Evolutionary conservation across 345 rosid species (phyloP), one percentile per base, ranked within the genome.

Genomic region (Gynandropsis gynandra): DNA sequence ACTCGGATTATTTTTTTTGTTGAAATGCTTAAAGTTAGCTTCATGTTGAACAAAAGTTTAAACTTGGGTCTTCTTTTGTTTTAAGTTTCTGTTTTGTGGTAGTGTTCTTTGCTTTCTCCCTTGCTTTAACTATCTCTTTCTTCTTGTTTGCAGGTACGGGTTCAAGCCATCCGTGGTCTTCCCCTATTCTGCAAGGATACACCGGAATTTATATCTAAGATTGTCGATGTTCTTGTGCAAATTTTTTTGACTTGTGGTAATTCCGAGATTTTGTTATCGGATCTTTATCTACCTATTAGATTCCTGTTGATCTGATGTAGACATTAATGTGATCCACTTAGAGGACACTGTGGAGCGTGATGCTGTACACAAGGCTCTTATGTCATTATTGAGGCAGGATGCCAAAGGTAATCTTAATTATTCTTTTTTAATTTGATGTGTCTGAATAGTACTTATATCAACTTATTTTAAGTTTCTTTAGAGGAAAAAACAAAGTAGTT

Each of bases 301-400:
- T 33, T 43, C 34, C 19, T n/a, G 29, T 31, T 34, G 16, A 5
- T 43, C 11, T 54, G 57, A 36, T 37, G 51, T 24, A n/a, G 43
- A 12, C 29, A 2, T 54, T 66, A 32, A 49, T 64, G 15, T 17
- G 48, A 58, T 46, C 33, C 4, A 18, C 42, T 32, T 47, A 85
- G 97, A 88, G 69, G 97, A 82, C 54, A 38, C 69, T 35, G 88
- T 89, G 50, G 95, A 81, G 76, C 81, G 89, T 36, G 95, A 89
- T 79, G 97, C 95, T 47, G 95, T 83, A 50, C 89, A 79, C 63
- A 85, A 86, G 72, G 95, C 97, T 20, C 83, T 85, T 37, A 79
- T 89, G 95, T 81, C 95, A 45, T 56, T 89, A 54, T 57, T 76
- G 79, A 77, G 97, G 70, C 95, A 83, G 71, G 94, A 89, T 69